phyloP scores from a whole-genome alignment of 371 early-diverging fungal species.

The Thermomucor indicae-seudaticae region DNA sequence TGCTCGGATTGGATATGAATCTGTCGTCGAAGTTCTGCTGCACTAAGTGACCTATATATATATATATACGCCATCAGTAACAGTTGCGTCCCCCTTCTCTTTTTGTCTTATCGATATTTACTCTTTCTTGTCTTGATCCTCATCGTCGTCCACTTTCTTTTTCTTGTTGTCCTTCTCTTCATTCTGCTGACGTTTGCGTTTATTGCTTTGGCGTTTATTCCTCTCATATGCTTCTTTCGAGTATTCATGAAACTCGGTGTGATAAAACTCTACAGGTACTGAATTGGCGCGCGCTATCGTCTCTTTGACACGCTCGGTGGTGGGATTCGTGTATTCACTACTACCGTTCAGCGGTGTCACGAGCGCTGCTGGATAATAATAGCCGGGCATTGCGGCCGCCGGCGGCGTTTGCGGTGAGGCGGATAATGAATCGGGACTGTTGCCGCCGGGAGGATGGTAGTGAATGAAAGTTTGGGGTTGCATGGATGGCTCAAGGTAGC shows the following conservation, averaged over 20 bases:
- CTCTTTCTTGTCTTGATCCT: constrained; percentile 12
- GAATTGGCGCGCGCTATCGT: constrained; percentile 44
- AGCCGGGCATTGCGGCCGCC: constrained; percentile 1
- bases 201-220: constrained; percentile 32
- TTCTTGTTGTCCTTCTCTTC: not conserved
- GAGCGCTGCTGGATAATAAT: not conserved
- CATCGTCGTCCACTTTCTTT: not conserved
- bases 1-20: no score
- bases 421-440: constrained; percentile 35
- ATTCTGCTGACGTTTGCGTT: constrained; percentile 28
- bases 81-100: not conserved
- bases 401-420: constrained; percentile 26
- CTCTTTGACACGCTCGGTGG: constrained; percentile 43
- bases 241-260: constrained; percentile 45
- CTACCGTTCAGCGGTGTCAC: constrained; percentile 13
- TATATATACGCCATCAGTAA: not conserved
- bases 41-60: constrained; percentile 10
- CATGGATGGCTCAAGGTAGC: constrained; percentile 18
- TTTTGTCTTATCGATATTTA: constrained; percentile 16
- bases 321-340: constrained; percentile 14
- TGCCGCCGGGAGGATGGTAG: constrained; percentile 9
- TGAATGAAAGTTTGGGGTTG: constrained; percentile 2
- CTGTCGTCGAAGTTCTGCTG: constrained; percentile 44
- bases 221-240: constrained; percentile 44
- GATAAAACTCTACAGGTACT: constrained; percentile 46